Conservation (phyloP, 2,329 filamentous ascomycete genomes). For the Penicillium rolfsii region DNA sequence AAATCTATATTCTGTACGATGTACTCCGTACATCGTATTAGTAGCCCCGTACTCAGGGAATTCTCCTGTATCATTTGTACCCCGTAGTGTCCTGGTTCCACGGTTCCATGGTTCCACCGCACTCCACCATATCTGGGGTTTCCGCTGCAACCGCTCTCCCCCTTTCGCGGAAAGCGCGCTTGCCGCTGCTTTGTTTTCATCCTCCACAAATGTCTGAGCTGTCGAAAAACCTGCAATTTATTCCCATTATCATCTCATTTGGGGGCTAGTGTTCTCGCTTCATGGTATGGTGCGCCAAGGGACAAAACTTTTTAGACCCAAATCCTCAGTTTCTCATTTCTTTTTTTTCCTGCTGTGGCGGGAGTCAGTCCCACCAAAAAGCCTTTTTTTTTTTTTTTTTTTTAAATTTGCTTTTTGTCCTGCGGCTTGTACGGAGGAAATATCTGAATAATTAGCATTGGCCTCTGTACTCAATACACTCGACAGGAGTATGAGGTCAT, state of each 20-base stretch:
- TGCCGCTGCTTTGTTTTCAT: conserved; percentile 34
- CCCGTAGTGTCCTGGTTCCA: conserved; percentile 12
- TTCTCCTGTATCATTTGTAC: not conserved
- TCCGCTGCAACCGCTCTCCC: conserved; percentile 40
- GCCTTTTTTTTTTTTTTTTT: not conserved
- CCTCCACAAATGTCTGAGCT: not conserved
- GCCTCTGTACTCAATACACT: not conserved
- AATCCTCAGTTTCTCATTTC: conserved; percentile 11
- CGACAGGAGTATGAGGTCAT: conserved; percentile 11
- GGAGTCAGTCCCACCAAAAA: not conserved
- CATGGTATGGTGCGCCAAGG: conserved; percentile 8
- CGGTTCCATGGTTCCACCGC: conserved; percentile 20
- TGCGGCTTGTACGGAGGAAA: conserved; percentile 3
- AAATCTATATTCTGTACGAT: not conserved
- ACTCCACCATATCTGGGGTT: conserved; percentile 34
- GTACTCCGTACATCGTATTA: not conserved
- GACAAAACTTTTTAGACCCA: not conserved
- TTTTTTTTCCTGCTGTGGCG: conserved; percentile 8
- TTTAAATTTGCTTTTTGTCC: conserved; percentile 13
- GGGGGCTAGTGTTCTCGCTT: not conserved
- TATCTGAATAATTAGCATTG: not conserved
- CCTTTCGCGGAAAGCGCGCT: conserved; percentile 44
- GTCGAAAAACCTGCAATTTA: not conserved
- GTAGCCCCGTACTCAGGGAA: not conserved
- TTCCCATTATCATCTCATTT: not conserved